phyloP scores from a whole-genome alignment of 176 grass and related monocot species.

The Oryza brachyantha region DNA sequence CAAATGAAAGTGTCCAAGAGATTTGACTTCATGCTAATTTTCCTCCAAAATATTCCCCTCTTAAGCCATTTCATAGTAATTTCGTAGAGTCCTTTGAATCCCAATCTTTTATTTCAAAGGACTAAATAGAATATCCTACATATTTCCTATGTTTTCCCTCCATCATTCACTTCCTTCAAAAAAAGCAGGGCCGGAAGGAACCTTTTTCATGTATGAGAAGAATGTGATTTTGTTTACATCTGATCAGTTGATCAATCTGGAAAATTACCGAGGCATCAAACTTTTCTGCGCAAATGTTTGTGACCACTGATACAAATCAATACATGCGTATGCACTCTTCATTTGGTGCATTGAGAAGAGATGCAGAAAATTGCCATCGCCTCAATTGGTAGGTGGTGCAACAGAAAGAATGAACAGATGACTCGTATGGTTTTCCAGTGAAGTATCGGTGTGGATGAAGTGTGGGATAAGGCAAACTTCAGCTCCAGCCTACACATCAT shows the following conservation, averaged over 20 bases:
- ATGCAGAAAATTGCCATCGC: slow-evolving; percentile 21
- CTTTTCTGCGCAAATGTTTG: not conserved
- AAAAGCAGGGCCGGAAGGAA: no score
- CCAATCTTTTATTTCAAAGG: no score
- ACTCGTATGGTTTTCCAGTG: slow-evolving; percentile 3
- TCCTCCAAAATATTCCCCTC: no score
- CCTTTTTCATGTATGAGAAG: not conserved
- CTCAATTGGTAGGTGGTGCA: slow-evolving; percentile 31
- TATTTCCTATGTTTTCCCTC: no score
- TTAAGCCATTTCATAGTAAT: no score
- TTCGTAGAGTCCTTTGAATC: no score
- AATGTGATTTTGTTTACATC: not conserved
- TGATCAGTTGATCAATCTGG: not conserved
- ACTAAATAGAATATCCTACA: no score
- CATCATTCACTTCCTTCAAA: no score
- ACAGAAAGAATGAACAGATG: slow-evolving; percentile 8
- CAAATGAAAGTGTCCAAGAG: no score
- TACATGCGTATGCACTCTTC: not conserved
- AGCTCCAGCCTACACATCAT: slow-evolving; percentile 20
- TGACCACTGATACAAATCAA: not conserved
- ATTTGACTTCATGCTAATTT: no score
- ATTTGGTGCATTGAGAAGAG: slow-evolving; percentile 4
- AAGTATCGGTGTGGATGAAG: slow-evolving; percentile 40
- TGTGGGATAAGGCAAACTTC: slow-evolving; percentile 42
- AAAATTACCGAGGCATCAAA: not conserved